phyloP scores from a whole-genome alignment of 441 rosid genomes.

The Bruguiera hainesii region DNA sequence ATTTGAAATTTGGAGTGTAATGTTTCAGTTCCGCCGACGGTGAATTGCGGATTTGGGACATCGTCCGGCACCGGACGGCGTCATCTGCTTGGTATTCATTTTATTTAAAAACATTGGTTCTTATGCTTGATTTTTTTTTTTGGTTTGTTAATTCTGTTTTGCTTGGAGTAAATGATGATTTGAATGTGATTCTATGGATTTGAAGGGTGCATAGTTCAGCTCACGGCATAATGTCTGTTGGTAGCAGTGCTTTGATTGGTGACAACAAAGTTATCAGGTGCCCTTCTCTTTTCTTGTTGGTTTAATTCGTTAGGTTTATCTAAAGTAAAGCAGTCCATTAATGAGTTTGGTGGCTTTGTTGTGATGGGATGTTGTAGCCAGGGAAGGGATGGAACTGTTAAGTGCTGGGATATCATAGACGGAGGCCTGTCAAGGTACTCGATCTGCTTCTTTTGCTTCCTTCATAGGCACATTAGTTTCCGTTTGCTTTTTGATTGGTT shows the following conservation, averaged over 20 bases:
- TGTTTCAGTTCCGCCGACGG: slow-evolving; percentile 75
- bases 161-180: background rate
- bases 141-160: background rate
- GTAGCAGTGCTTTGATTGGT: slow-evolving; percentile 52
- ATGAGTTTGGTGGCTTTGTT: slow-evolving; percentile 6
- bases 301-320: slow-evolving; percentile 2
- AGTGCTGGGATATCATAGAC: slow-evolving; percentile 78
- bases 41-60: slow-evolving; percentile 87
- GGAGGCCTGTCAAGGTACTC: slow-evolving; percentile 80
- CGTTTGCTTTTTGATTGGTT: background rate
- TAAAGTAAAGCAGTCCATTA: background rate
- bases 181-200: slow-evolving; percentile 8
- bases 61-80: slow-evolving; percentile 57
- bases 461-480: background rate
- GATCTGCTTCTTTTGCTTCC: background rate
- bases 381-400: slow-evolving; percentile 92
- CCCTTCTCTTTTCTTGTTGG: slow-evolving; percentile 4
- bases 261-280: slow-evolving; percentile 71
- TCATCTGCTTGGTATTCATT: slow-evolving; percentile 62
- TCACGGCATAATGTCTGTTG: slow-evolving; percentile 71
- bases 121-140: background rate
- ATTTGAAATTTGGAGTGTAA: slow-evolving; percentile 6
- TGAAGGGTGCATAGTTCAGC: slow-evolving; percentile 83
- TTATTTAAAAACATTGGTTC: background rate
- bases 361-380: slow-evolving; percentile 44